These are phyloP conservation scores for Pythium utonaiense DNA, from an alignment of 352 stramenopile genomes.

Conservation along the genomic window DNA sequence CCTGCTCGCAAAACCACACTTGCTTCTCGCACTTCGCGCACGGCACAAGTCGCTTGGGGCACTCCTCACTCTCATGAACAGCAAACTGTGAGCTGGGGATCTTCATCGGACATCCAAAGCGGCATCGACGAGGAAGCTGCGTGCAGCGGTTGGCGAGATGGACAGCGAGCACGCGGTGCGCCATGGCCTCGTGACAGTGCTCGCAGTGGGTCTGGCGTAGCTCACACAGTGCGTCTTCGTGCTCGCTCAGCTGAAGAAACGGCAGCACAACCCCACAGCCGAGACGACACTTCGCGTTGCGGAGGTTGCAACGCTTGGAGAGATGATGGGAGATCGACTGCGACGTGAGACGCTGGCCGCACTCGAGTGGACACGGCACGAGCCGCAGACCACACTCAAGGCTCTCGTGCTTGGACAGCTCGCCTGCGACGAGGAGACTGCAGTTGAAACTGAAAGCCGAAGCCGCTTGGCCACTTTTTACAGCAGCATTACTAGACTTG, in stretches of 20 bases:
- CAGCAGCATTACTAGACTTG: background rate
- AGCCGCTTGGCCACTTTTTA: background rate
- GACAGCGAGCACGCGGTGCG: conserved; percentile 21
- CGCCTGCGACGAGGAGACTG: conserved; percentile 14
- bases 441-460: conserved; percentile 25
- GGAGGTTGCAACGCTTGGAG: conserved; percentile 56
- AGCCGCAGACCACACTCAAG: conserved; percentile 46
- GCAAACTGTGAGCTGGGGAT: conserved; percentile 25
- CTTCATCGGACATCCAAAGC: conserved; percentile 36
- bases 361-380: conserved; percentile 56
- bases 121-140: conserved; percentile 40
- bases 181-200: conserved; percentile 41
- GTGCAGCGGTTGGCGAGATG: conserved; percentile 42
- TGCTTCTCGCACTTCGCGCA: conserved; percentile 42
- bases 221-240: conserved; percentile 50
- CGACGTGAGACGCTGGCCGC: conserved; percentile 48
- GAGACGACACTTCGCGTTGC: conserved; percentile 52
- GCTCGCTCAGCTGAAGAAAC: conserved; percentile 36
- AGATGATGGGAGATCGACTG: conserved; percentile 39
- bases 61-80: conserved; percentile 39
- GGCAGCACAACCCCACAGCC: conserved; percentile 52
- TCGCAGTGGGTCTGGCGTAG: conserved; percentile 45
- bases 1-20: conserved; percentile 45
- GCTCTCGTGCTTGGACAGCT: conserved; percentile 23
- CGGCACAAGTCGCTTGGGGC: conserved; percentile 60